Evolutionary conservation across 805 yeast genomes (phyloP).

Genomic region (Teunomyces pallodes): DNA sequence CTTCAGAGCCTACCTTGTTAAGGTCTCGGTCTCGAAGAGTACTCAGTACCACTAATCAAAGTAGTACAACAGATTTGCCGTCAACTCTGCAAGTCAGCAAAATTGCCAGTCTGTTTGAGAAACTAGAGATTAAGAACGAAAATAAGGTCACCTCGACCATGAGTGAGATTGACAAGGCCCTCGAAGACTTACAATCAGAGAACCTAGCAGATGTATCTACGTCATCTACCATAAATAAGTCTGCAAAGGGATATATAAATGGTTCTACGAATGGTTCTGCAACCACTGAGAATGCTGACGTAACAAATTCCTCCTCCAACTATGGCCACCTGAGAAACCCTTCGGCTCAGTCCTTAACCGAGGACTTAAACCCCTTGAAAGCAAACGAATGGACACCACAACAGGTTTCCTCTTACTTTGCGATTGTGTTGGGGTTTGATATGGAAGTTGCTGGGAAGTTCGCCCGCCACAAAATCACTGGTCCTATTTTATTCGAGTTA

Average conservation of each 20-base stretch:
- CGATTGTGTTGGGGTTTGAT: constrained; percentile 67
- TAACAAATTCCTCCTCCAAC: background rate
- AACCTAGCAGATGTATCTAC: constrained; percentile 1
- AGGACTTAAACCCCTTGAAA: constrained; percentile 43
- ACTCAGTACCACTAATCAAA: constrained; percentile 15
- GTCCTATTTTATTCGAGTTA: constrained; percentile 77
- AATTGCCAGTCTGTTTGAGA: constrained; percentile 7
- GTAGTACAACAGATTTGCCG: background rate
- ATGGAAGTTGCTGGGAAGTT: constrained; percentile 73
- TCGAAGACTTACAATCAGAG: constrained; percentile 54
- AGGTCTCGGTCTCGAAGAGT: constrained; percentile 56
- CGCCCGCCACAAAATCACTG: constrained; percentile 84
- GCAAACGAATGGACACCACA: constrained; percentile 77
- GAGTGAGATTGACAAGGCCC: constrained; percentile 70
- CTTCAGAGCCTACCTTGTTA: constrained; percentile 23
- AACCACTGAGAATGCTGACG: background rate
- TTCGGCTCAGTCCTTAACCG: constrained; percentile 14
- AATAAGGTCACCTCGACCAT: constrained; percentile 50
- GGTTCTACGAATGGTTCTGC: background rate
- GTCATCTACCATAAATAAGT: background rate
- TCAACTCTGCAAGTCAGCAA: constrained; percentile 4
- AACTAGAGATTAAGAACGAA: constrained; percentile 6
- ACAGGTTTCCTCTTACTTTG: constrained; percentile 79
- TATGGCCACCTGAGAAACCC: constrained; percentile 8
- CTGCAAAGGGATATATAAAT: background rate